phyloP scores from a whole-genome alignment of 2,329 filamentous ascomycete species.

The Talaromyces sp. region DNA sequence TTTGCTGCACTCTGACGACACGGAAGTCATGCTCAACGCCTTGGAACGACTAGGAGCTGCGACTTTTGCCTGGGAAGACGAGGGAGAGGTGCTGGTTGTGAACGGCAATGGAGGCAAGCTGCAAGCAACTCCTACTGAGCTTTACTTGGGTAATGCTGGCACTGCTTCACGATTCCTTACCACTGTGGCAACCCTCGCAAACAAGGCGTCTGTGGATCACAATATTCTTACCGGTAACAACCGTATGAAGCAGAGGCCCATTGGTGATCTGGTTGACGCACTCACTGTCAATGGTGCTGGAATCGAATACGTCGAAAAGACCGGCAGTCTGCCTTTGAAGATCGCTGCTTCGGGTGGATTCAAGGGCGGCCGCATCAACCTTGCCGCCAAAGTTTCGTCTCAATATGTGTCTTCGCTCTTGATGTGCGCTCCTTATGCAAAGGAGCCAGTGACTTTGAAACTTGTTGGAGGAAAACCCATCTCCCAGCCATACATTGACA shows the following conservation, averaged over 20 bases:
- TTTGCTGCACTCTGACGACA: slow-evolving; percentile 91
- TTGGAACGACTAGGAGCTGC: slow-evolving; percentile 78
- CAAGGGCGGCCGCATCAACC: slow-evolving; percentile 78
- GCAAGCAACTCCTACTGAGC: slow-evolving; percentile 64
- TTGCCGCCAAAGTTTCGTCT: slow-evolving; percentile 94
- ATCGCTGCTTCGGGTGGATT: slow-evolving; percentile 80
- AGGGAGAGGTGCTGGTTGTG: slow-evolving; percentile 84
- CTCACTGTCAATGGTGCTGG: slow-evolving; percentile 79
- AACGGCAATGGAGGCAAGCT: slow-evolving; percentile 85
- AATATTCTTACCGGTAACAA: slow-evolving; percentile 89
- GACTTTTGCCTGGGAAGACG: slow-evolving; percentile 88
- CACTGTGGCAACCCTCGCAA: slow-evolving; percentile 79
- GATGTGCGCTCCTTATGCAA: slow-evolving; percentile 96
- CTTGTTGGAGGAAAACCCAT: slow-evolving; percentile 96
- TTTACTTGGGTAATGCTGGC: slow-evolving; percentile 94
- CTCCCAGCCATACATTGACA: slow-evolving; percentile 94
- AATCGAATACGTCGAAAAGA: slow-evolving; percentile 77
- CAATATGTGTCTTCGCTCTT: slow-evolving; percentile 96
- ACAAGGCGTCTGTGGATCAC: slow-evolving; percentile 56
- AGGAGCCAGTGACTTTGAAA: slow-evolving; percentile 81
- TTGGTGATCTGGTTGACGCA: slow-evolving; percentile 87
- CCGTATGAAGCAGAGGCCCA: slow-evolving; percentile 92
- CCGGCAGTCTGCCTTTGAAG: slow-evolving; percentile 76
- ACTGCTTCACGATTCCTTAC: slow-evolving; percentile 94
- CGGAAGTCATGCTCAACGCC: slow-evolving; percentile 95